phyloP scores from a whole-genome alignment of 257 asterid species.

The Leonotis leonurus region DNA sequence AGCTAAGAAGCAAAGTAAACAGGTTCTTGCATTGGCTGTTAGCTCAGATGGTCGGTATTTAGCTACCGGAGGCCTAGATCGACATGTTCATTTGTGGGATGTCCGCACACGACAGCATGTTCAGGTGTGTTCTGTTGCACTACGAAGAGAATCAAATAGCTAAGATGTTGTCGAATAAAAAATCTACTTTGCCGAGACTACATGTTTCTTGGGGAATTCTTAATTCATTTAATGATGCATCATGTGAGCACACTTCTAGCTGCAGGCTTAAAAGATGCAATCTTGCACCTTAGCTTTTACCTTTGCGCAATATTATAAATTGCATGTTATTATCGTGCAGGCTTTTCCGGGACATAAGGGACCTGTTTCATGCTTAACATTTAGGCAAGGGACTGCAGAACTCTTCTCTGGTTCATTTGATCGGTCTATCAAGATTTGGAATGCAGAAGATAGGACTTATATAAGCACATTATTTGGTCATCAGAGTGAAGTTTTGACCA shows the following conservation, averaged over 20 bases:
- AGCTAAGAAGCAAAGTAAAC: constrained; percentile 74
- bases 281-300: neutral
- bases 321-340: constrained; percentile 31
- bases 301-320: neutral
- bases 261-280: neutral
- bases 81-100: constrained; percentile 96
- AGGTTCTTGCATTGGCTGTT: constrained; percentile 73
- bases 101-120: constrained; percentile 76
- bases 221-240: neutral
- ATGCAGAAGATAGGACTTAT: constrained; percentile 92
- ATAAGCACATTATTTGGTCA: constrained; percentile 85
- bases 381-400: constrained; percentile 90
- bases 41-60: constrained; percentile 90
- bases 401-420: constrained; percentile 95
- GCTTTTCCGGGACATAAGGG: constrained; percentile 98
- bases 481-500: constrained; percentile 79
- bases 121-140: constrained; percentile 39
- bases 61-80: constrained; percentile 95
- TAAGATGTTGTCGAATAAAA: too few relatives aligned
- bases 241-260: neutral
- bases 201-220: neutral
- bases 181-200: neutral
- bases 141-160: too few relatives aligned
- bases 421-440: constrained; percentile 91
- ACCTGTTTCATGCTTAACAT: constrained; percentile 90